Evolutionary conservation across 1,284 basidiomycete species (phyloP).

Genomic region (Apiotrichum sp.): DNA sequence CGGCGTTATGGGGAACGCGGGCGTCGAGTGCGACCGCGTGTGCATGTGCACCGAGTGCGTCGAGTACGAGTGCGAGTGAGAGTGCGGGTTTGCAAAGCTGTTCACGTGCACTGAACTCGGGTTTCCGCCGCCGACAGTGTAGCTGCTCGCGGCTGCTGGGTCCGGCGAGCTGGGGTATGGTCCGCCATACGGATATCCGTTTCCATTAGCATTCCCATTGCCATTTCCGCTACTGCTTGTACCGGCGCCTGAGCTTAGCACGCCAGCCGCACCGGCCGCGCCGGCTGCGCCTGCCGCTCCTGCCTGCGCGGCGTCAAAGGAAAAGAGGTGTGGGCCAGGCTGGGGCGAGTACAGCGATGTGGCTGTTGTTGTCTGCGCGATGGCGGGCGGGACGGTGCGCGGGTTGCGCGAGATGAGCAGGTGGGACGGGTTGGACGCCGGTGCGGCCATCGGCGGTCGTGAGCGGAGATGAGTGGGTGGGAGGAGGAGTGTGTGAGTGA

Average conservation of each 20-base stretch:
- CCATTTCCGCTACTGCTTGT: background rate
- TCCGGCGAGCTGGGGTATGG: background rate
- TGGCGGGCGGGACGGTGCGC: conserved; percentile 39
- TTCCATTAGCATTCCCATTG: background rate
- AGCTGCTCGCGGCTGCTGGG: background rate
- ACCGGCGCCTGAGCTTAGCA: background rate
- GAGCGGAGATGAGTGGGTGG: background rate
- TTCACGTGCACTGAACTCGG: no score
- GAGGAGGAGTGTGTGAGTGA: background rate
- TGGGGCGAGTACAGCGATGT: conserved; percentile 22
- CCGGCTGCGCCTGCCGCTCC: background rate
- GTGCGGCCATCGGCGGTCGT: conserved; percentile 12
- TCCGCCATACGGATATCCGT: background rate
- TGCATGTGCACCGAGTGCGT: conserved; percentile 6
- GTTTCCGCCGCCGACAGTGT: background rate
- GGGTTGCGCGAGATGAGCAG: conserved; percentile 42
- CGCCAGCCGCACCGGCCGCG: no score
- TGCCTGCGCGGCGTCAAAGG: conserved; percentile 1
- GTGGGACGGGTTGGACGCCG: conserved; percentile 39
- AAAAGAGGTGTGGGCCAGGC: conserved; percentile 14
- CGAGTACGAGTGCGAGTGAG: background rate
- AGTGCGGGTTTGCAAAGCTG: no score
- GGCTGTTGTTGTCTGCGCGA: conserved; percentile 24
- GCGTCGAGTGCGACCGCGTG: conserved; percentile 6
- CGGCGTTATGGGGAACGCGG: background rate